Evolutionary conservation across 371 early-diverging fungal genomes (phyloP).

Genomic region (Mucor sp.): DNA sequence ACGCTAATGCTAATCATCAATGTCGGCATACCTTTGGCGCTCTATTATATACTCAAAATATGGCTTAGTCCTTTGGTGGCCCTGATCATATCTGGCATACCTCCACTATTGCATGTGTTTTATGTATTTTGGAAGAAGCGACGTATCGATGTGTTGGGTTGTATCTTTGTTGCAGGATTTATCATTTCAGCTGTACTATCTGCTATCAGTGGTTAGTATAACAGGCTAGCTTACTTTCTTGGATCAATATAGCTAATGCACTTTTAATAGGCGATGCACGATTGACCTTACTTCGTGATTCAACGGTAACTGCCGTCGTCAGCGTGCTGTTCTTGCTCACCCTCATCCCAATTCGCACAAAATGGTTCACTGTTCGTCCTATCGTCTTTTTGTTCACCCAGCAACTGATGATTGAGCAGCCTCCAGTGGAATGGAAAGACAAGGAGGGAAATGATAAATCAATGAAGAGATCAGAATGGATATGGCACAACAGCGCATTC

Average conservation of each 20-base stretch:
- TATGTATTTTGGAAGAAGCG: conserved; percentile 24
- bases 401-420: background rate
- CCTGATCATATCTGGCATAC: conserved; percentile 50
- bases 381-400: conserved; percentile 28
- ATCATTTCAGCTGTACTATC: conserved; percentile 46
- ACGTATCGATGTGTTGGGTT: conserved; percentile 41
- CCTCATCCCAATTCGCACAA: conserved; percentile 41
- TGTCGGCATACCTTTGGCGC: conserved; percentile 36
- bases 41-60: conserved; percentile 38
- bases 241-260: background rate
- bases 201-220: conserved; percentile 23
- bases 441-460: conserved; percentile 1
- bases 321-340: conserved; percentile 46
- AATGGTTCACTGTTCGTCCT: conserved; percentile 38
- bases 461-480: conserved; percentile 10
- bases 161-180: conserved; percentile 43
- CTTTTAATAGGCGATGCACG: conserved; percentile 32
- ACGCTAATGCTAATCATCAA: conserved; percentile 23
- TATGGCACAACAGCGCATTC: conserved; percentile 8
- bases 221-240: background rate
- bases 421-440: conserved; percentile 9
- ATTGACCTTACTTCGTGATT: conserved; percentile 46
- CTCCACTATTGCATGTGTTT: conserved; percentile 41
- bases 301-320: conserved; percentile 39
- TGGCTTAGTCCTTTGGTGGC: conserved; percentile 35